Base-by-base conservation (phyloP, 768 basidiomycete species). In the Mycena alexandri region DNA sequence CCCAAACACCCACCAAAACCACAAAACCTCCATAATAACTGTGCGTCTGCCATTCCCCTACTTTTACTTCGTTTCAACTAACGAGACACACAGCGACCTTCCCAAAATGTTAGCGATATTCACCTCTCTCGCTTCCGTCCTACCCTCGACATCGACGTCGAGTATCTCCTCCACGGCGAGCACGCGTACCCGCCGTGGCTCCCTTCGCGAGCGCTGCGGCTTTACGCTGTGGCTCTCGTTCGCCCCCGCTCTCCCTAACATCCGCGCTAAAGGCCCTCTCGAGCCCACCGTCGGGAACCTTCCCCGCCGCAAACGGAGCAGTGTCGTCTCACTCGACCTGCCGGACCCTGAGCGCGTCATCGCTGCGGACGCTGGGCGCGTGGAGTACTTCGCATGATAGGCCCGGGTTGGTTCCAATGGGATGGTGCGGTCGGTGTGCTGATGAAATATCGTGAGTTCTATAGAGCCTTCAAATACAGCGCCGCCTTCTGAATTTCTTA, bases 301-400 rank as follows among this genome's bases (percentile, higher is more conserved):
- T 24, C 60, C 46, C 22, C 61, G 61, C 48, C 61, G 61, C 17
- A 62, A 62, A 41, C 61, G 61, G 34, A 62, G 36, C 33, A 62
- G 61, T 51, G 61, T 62, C 61, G 50, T 44, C 8, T 62, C 51
- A 4, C 17, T 62, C 24, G 50, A 62, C 22, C 8, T 53, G 9
- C 61, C 61, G 17, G 61, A 36, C 13, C 36, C 50, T 14, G 25
- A 5, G 3, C 38, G 50, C 24, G 17, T 19, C 17, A 36, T 33
- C 22, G 21, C 29, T 29, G 29, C 29, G 29, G 3, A 29, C 6
- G 3, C n/a, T 16, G 10, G 17, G 9, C 50, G 38, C 50, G 8
- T 11, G 14, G 56, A 58, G 12, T 58, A 44, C n/a, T 58, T 58
- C 25, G 22, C 56, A 3, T 58, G 43, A 58, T 3, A 29, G 29